A percentile compares a stretch with the other conserved stretches of the same genome.
Evolutionary conservation across 495 filamentous ascomycete species (phyloP).

Genomic region (Hyaloscypha bicolor): DNA sequence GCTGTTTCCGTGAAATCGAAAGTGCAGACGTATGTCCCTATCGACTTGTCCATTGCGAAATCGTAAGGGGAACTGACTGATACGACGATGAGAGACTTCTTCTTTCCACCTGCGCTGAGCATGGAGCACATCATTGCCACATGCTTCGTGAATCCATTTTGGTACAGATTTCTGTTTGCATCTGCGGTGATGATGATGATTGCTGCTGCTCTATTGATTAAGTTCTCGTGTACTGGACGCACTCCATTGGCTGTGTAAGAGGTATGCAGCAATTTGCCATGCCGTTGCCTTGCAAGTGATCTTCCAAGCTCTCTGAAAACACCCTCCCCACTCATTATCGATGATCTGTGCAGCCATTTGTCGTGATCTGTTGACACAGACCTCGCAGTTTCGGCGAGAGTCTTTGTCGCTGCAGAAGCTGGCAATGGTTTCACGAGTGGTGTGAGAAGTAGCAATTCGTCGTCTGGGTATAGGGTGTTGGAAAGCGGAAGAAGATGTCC

Average conservation of each 20-base stretch:
- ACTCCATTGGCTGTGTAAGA: conserved; percentile 91
- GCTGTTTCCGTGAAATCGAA: conserved; percentile 94
- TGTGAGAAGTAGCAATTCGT: conserved; percentile 81
- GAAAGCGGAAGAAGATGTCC: conserved; percentile 76
- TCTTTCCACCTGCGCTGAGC: conserved; percentile 55
- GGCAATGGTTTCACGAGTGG: conserved; percentile 85
- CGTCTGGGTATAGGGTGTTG: conserved; percentile 73
- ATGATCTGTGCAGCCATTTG: conserved; percentile 55
- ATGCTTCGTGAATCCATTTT: conserved; percentile 89
- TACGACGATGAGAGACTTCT: conserved; percentile 81
- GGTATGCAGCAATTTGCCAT: conserved; percentile 82
- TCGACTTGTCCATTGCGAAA: conserved; percentile 86
- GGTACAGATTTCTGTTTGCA: conserved; percentile 86
- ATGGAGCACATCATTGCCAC: conserved; percentile 86
- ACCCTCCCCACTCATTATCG: conserved; percentile 83
- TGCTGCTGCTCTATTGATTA: conserved; percentile 82
- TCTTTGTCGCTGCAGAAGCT: conserved; percentile 71
- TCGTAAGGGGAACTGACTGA: conserved; percentile 91
- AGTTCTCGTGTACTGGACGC: conserved; percentile 82
- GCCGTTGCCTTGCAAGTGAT: conserved; percentile 77
- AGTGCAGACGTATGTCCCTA: conserved; percentile 88
- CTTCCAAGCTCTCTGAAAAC: conserved; percentile 84
- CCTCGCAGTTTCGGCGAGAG: conserved; percentile 32
- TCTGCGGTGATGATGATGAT: conserved; percentile 89
- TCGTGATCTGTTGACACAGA: conserved; percentile 55